Conservation (phyloP, 768 basidiomycete genomes). For the Mycena galopus region DNA sequence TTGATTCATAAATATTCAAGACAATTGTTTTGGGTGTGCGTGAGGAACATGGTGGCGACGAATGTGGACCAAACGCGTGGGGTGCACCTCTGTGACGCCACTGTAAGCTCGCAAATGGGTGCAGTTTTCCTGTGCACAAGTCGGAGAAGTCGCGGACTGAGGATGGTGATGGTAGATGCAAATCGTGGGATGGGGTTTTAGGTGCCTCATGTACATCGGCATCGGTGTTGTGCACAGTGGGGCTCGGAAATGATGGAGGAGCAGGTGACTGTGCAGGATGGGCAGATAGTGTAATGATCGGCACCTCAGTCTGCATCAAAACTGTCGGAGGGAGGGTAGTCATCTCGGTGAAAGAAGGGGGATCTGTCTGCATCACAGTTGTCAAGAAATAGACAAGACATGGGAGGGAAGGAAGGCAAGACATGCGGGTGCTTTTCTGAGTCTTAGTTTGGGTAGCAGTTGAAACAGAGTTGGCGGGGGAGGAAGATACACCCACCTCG, state of each 20-base stretch:
- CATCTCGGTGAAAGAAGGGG: too few relatives aligned
- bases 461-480: background rate
- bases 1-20: conserved; percentile 4
- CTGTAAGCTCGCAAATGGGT: background rate
- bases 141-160: background rate
- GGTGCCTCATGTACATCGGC: background rate
- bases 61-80: too few relatives aligned
- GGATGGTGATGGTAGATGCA: too few relatives aligned
- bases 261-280: too few relatives aligned
- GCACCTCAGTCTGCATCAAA: too few relatives aligned
- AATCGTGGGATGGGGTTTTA: background rate
- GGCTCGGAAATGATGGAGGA: too few relatives aligned
- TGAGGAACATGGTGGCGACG: background rate
- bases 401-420: background rate
- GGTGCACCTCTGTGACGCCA: background rate
- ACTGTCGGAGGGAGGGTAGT: too few relatives aligned
- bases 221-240: too few relatives aligned
- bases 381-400: too few relatives aligned
- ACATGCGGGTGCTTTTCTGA: background rate
- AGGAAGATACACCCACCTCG: background rate
- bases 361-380: too few relatives aligned
- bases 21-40: background rate
- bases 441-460: background rate
- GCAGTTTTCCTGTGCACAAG: background rate
- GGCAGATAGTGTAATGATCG: too few relatives aligned